A percentile compares a stretch with the other conserved stretches of the same genome.
These are phyloP conservation scores for Gamsiella multidivaricata DNA, from an alignment of 192 early-diverging fungal genomes.

Conservation along the genomic window DNA sequence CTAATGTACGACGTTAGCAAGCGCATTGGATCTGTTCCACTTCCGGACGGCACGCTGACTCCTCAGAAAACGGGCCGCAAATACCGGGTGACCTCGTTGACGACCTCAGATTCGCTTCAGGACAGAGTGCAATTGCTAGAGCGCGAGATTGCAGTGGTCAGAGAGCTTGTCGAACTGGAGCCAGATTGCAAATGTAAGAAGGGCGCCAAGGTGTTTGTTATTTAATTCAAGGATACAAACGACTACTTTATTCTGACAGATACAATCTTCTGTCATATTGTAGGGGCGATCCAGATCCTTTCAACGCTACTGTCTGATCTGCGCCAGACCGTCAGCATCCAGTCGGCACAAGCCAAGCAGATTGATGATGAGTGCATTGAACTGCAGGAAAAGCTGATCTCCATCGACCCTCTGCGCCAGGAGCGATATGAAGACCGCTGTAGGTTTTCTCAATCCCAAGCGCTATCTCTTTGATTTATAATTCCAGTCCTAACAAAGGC, in stretches of 20 bases:
- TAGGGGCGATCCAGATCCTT: constrained; percentile 49
- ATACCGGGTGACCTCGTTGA: constrained; percentile 36
- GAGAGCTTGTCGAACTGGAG: constrained; percentile 80
- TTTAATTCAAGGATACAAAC: neutral
- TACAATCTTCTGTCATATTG: neutral
- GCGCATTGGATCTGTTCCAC: constrained; percentile 28
- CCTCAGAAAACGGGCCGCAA: constrained; percentile 1
- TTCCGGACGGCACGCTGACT: constrained; percentile 17
- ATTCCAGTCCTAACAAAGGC: neutral
- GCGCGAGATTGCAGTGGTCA: constrained; percentile 68
- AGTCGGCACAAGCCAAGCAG: constrained; percentile 28
- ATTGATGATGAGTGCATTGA: constrained; percentile 57
- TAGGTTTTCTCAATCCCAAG: constrained; percentile 30
- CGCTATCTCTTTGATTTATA: neutral
- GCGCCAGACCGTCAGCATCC: constrained; percentile 22
- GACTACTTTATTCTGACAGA: neutral
- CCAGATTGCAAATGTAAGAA: constrained; percentile 85
- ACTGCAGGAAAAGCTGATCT: constrained; percentile 61
- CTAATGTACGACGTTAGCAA: constrained; percentile 47
- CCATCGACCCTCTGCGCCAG: constrained; percentile 64
- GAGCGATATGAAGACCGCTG: constrained; percentile 68
- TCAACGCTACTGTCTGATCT: constrained; percentile 33
- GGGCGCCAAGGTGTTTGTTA: neutral
- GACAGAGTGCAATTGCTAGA: constrained; percentile 60
- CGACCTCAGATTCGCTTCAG: constrained; percentile 6